These are phyloP conservation scores for Rhizopogon roseolus DNA, from an alignment of 768 basidiomycete species.

Conservation along the genomic window DNA sequence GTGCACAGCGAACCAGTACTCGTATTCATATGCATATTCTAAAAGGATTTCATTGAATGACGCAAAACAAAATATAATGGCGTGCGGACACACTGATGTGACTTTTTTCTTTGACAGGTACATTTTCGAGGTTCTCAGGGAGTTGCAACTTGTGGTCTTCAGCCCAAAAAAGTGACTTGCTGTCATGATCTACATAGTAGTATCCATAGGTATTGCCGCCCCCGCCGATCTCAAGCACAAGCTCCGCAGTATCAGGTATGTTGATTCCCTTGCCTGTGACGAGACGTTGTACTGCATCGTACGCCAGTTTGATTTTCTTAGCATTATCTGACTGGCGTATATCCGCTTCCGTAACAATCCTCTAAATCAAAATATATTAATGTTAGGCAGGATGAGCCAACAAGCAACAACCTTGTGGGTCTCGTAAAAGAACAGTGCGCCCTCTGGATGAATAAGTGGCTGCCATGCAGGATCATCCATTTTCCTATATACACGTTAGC, in stretches of 20 bases:
- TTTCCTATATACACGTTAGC: too few relatives aligned
- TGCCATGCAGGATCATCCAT: too few relatives aligned
- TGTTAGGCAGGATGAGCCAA: neutral
- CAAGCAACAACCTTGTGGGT: slow-evolving; percentile 8
- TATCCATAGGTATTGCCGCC: slow-evolving; percentile 18
- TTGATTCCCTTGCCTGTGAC: neutral
- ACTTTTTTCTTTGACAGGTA: slow-evolving; percentile 32
- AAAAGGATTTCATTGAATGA: neutral
- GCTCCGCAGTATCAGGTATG: neutral
- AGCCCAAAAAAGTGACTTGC: slow-evolving; percentile 42
- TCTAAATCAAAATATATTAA: neutral
- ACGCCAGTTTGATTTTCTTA: neutral
- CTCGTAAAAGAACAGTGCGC: slow-evolving; percentile 19
- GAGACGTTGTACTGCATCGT: neutral
- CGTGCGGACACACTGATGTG: slow-evolving; percentile 33
- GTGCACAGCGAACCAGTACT: slow-evolving; percentile 17
- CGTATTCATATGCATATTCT: slow-evolving; percentile 18
- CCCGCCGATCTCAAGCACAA: slow-evolving; percentile 1
- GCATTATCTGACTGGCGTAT: neutral
- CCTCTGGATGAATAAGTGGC: slow-evolving; percentile 13
- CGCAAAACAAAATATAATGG: neutral
- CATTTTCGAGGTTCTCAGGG: slow-evolving; percentile 24
- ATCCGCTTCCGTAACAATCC: slow-evolving; percentile 6
- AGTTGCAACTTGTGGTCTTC: slow-evolving; percentile 28
- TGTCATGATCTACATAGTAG: slow-evolving; percentile 41